Evolutionary conservation across 1,284 basidiomycete genomes (phyloP).

Genomic region (Coniferiporia weirii): DNA sequence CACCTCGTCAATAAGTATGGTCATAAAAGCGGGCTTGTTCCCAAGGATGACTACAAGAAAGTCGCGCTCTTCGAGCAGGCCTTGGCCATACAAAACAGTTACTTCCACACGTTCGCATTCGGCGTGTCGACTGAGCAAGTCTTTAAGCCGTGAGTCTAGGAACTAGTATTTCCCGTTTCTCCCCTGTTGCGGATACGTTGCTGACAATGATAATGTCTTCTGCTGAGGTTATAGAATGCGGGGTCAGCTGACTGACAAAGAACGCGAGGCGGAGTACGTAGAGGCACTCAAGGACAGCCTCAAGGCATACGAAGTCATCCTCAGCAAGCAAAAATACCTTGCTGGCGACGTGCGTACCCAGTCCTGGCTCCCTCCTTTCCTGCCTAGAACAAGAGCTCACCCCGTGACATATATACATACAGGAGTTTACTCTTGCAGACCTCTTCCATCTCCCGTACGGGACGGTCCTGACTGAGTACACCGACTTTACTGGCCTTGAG

Average conservation of each 20-base stretch:
- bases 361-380: background rate
- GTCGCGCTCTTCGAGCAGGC: conserved; percentile 32
- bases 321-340: conserved; percentile 43
- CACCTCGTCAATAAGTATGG: conserved; percentile 28
- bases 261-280: conserved; percentile 24
- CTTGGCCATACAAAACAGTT: conserved; percentile 27
- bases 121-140: conserved; percentile 37
- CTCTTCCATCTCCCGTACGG: conserved; percentile 15
- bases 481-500: background rate
- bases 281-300: conserved; percentile 31
- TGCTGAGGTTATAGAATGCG: background rate
- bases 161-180: too few relatives aligned
- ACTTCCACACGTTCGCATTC: conserved; percentile 44
- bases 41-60: conserved; percentile 22
- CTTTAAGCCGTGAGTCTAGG: background rate
- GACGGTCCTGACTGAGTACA: background rate
- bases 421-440: conserved; percentile 16
- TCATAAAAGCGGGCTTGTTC: conserved; percentile 13
- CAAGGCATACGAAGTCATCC: conserved; percentile 42
- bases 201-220: too few relatives aligned
- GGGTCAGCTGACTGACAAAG: conserved; percentile 22
- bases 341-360: conserved; percentile 35
- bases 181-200: background rate
- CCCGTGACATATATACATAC: background rate
- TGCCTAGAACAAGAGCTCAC: background rate